These are phyloP conservation scores for Eimeria mitis DNA, from an alignment of 169 alveolate species.

Conservation along the genomic window DNA sequence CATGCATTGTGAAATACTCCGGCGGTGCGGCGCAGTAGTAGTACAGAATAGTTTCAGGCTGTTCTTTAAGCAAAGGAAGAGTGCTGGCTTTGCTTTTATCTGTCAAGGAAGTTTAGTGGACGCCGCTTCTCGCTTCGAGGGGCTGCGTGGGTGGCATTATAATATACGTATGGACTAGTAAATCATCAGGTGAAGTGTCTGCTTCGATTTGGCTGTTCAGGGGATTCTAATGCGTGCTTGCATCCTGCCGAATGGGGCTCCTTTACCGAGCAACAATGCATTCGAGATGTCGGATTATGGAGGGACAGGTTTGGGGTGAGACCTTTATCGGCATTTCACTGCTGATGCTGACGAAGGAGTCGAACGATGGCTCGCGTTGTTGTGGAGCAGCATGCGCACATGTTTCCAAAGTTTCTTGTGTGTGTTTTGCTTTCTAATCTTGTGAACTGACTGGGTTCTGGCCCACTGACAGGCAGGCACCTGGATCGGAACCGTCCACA, in stretches of 20 bases:
- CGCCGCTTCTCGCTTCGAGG: not conserved
- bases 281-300: not conserved
- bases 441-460: not conserved
- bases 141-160: not conserved
- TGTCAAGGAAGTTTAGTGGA: not conserved
- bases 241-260: not conserved
- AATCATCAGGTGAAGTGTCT: not conserved
- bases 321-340: not conserved
- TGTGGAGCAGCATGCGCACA: not conserved
- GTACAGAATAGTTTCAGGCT: not conserved
- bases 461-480: not conserved
- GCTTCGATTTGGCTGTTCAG: not conserved
- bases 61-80: not conserved
- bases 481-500: slow-evolving; percentile 4
- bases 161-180: not conserved
- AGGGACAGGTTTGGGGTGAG: not conserved
- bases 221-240: slow-evolving; percentile 23
- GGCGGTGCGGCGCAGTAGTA: not conserved
- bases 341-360: not conserved
- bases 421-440: not conserved
- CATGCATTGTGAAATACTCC: not conserved
- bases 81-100: not conserved
- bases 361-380: not conserved
- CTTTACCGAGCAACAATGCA: not conserved
- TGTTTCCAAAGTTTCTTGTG: not conserved